A percentile compares a stretch with the other conserved stretches of the same genome.
Evolutionary conservation across 495 filamentous ascomycete genomes (phyloP).

Genomic region (Podospora didyma): DNA sequence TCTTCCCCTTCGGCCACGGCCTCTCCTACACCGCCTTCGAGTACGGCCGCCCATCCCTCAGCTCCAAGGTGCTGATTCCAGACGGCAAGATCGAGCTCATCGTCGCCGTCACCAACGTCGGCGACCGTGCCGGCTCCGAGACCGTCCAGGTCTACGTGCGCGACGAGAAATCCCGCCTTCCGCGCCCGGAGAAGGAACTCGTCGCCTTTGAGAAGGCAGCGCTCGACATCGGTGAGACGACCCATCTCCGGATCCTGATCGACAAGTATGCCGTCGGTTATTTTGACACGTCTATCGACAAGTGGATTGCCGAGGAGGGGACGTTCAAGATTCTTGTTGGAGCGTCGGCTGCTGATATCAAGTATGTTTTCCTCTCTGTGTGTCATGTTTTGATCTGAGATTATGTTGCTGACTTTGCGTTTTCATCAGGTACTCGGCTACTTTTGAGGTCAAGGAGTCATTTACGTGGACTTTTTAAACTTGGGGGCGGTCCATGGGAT

Average conservation of each 20-base stretch:
- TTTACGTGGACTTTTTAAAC: slow-evolving; percentile 56
- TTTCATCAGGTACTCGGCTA: slow-evolving; percentile 38
- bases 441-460: slow-evolving; percentile 54
- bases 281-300: slow-evolving; percentile 65
- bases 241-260: slow-evolving; percentile 58
- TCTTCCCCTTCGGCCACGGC: slow-evolving; percentile 81
- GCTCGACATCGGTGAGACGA: slow-evolving; percentile 64
- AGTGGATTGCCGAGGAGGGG: slow-evolving; percentile 79
- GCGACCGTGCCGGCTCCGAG: slow-evolving; percentile 62
- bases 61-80: slow-evolving; percentile 42
- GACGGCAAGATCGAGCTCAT: slow-evolving; percentile 55
- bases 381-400: background rate
- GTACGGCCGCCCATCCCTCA: slow-evolving; percentile 59
- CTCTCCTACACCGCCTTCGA: slow-evolving; percentile 77
- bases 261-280: slow-evolving; percentile 78
- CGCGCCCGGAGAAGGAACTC: slow-evolving; percentile 71
- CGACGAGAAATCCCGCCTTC: slow-evolving; percentile 50
- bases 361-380: slow-evolving; percentile 25
- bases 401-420: background rate
- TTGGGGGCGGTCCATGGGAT: no score
- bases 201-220: slow-evolving; percentile 77
- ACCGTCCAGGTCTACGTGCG: slow-evolving; percentile 75
- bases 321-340: slow-evolving; percentile 64
- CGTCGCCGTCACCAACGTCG: slow-evolving; percentile 67
- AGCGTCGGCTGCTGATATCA: slow-evolving; percentile 45